Percentiles rank a stretch among this genome's conserved stretches.
phyloP scores from a whole-genome alignment of 2,329 filamentous ascomycete genomes.

The Fonsecaea nubica region DNA sequence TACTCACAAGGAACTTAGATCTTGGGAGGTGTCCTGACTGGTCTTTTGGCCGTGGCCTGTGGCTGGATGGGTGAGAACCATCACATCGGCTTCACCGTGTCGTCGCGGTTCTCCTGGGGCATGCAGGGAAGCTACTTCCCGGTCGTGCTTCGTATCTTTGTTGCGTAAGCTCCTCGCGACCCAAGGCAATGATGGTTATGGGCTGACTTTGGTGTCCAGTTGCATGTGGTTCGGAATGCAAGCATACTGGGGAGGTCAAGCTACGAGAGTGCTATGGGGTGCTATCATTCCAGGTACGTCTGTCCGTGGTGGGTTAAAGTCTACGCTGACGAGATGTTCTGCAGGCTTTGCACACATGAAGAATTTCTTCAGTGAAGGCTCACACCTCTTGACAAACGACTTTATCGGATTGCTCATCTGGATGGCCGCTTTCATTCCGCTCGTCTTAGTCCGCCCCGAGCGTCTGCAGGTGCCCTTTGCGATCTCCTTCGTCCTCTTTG shows the following conservation, averaged over 20 bases:
- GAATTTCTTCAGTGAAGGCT: slow-evolving; percentile 39
- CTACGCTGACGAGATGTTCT: neutral
- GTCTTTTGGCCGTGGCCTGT: slow-evolving; percentile 40
- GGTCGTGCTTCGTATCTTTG: slow-evolving; percentile 37
- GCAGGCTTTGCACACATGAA: slow-evolving; percentile 39
- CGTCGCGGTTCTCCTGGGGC: slow-evolving; percentile 41
- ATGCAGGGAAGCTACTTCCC: slow-evolving; percentile 41
- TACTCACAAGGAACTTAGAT: slow-evolving; percentile 27
- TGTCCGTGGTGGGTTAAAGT: neutral
- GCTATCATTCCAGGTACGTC: slow-evolving; percentile 33
- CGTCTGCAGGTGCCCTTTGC: slow-evolving; percentile 40
- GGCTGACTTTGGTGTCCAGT: slow-evolving; percentile 25
- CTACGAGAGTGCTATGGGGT: slow-evolving; percentile 37
- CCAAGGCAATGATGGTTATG: neutral
- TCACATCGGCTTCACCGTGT: slow-evolving; percentile 43
- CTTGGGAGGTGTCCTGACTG: slow-evolving; percentile 38
- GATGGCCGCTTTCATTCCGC: slow-evolving; percentile 38
- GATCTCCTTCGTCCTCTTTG: slow-evolving; percentile 39
- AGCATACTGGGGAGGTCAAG: slow-evolving; percentile 40
- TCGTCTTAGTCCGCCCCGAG: slow-evolving; percentile 39
- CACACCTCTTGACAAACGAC: slow-evolving; percentile 41
- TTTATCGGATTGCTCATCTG: slow-evolving; percentile 42
- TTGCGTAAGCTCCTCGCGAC: slow-evolving; percentile 20
- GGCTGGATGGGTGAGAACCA: slow-evolving; percentile 43
- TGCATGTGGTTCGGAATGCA: slow-evolving; percentile 29